Conservation (phyloP, 2,329 filamentous ascomycete genomes). For the Exophiala mesophila region DNA sequence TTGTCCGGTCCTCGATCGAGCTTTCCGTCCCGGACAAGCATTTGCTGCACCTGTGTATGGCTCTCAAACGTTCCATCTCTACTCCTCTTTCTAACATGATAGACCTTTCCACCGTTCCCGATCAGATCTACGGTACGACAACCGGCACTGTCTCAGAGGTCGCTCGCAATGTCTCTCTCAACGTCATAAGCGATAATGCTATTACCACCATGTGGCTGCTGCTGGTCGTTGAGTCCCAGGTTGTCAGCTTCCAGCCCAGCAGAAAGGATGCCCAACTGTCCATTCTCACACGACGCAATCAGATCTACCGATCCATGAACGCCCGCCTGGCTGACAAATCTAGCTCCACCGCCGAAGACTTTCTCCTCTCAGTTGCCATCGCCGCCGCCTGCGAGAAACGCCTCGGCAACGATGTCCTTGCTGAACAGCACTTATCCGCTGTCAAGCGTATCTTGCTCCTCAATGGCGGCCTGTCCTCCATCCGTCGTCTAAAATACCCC, state of each 20-base stretch:
- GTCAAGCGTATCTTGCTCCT: conserved; percentile 4
- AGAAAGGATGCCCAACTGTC: conserved; percentile 7
- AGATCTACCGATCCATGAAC: conserved; percentile 7
- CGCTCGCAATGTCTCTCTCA: conserved; percentile 1
- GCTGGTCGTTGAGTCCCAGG: conserved; percentile 9
- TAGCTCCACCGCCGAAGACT: conserved; percentile 4
- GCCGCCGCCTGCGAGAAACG: conserved; percentile 6
- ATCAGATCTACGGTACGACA: conserved; percentile 7
- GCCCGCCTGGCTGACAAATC: background rate
- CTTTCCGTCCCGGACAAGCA: conserved; percentile 10
- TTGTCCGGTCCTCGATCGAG: background rate
- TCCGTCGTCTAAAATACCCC: conserved; percentile 4
- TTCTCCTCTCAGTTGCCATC: conserved; percentile 2
- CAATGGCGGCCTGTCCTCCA: background rate
- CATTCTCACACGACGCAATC: conserved; percentile 1
- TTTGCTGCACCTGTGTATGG: conserved; percentile 9
- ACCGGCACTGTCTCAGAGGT: conserved; percentile 2
- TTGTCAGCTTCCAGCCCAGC: conserved; percentile 8
- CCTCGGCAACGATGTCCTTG: conserved; percentile 3
- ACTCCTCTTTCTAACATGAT: background rate
- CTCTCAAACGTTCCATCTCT: background rate
- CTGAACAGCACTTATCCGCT: conserved; percentile 5
- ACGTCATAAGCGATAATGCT: conserved; percentile 2
- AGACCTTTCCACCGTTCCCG: conserved; percentile 9
- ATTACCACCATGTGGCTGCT: conserved; percentile 7